A percentile compares a stretch with the other conserved stretches of the same genome.
Evolutionary conservation across 495 filamentous ascomycete species (phyloP).

Genomic region (Penicillium argentinense): DNA sequence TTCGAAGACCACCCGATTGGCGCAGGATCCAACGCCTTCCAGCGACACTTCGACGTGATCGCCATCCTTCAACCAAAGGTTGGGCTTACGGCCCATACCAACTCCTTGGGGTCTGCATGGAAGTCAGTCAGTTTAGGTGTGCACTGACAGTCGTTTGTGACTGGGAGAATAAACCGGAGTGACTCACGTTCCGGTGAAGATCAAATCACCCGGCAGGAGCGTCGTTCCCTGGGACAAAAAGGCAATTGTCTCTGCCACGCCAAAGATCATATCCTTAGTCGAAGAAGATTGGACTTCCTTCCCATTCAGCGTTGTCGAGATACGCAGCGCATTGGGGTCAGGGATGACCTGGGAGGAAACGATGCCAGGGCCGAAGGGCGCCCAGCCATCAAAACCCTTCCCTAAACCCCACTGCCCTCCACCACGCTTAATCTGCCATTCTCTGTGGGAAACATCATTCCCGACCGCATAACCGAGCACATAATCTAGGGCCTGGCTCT

Average conservation of each 20-base stretch:
- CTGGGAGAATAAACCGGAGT: no score
- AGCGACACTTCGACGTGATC: constrained; percentile 76
- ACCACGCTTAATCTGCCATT: constrained; percentile 78
- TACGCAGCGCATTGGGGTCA: constrained; percentile 67
- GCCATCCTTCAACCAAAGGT: constrained; percentile 75
- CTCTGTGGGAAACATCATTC: constrained; percentile 81
- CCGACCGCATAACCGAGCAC: constrained; percentile 80
- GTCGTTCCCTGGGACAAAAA: constrained; percentile 79
- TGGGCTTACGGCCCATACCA: constrained; percentile 72
- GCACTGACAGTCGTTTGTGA: no score
- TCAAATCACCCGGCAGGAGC: constrained; percentile 74
- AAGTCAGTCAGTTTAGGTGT: neutral
- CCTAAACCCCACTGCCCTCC: constrained; percentile 80
- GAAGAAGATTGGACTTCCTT: constrained; percentile 68
- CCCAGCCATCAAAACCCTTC: constrained; percentile 88
- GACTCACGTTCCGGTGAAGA: constrained; percentile 83
- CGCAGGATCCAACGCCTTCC: constrained; percentile 68
- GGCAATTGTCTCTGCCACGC: constrained; percentile 68
- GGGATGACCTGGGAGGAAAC: constrained; percentile 64
- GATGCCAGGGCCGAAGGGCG: constrained; percentile 82
- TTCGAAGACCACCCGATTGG: constrained; percentile 69
- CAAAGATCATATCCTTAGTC: constrained; percentile 82
- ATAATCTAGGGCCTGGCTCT: constrained; percentile 66
- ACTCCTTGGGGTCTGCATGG: constrained; percentile 66
- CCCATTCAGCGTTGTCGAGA: constrained; percentile 71